A percentile compares a stretch with the other conserved stretches of the same genome.
Evolutionary conservation across 345 rosid genomes (phyloP).

Genomic region (Eucalyptus pumila): DNA sequence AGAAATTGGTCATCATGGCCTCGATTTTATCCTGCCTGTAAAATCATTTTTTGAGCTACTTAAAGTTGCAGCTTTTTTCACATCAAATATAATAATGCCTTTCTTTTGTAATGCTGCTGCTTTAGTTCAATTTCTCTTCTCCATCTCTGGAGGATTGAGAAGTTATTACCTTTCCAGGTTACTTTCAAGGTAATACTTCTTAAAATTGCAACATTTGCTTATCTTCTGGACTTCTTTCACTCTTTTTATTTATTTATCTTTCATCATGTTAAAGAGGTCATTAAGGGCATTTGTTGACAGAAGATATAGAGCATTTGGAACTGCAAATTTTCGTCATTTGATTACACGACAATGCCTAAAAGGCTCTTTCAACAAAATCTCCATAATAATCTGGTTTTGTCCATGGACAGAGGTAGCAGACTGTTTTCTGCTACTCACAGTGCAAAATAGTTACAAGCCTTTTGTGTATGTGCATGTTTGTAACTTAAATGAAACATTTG

Average conservation of each 20-base stretch:
- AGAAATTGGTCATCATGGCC: background rate
- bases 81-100: background rate
- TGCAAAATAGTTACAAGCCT: background rate
- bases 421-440: background rate
- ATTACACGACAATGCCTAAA: background rate
- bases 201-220: background rate
- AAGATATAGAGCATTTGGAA: background rate
- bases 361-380: background rate
- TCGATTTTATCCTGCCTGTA: background rate
- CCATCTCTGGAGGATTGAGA: background rate
- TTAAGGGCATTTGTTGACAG: background rate
- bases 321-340: background rate
- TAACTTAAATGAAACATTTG: background rate
- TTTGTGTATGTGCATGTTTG: background rate
- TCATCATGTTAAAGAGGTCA: background rate
- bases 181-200: background rate
- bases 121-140: background rate
- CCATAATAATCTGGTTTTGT: background rate
- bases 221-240: background rate
- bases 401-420: background rate
- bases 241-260: background rate
- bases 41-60: background rate
- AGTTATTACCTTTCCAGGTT: background rate
- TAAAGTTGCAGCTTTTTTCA: background rate
- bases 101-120: background rate